Evolutionary conservation across 495 filamentous ascomycete species (phyloP), one percentile per base, ranked within the genome.

Genomic region (Tirmania nivea): DNA sequence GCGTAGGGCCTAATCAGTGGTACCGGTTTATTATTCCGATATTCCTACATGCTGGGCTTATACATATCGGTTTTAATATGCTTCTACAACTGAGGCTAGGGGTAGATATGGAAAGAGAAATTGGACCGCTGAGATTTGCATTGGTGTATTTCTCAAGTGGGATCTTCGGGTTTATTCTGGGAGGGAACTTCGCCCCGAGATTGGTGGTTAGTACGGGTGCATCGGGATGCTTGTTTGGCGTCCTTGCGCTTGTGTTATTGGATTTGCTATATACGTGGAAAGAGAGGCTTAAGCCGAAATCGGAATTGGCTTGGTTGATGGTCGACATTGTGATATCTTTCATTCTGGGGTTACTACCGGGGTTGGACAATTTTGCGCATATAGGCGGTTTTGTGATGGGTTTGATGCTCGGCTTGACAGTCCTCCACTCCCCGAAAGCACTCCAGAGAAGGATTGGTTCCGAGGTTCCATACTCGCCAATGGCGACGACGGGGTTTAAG

Each of bases 361-460:
- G 87, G 8, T 68, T 97, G 47, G 90, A 97, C 70, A 97, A 97
- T 67, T 97, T 97, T 69, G 80, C 83, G 21, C 90, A 97, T 61
- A 94, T 97, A 55, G 90, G 90, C 35, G 90, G 90, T 9, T 95
- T 97, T 63, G 68, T 93, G 51, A 90, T 94, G 80, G 90, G 90
- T 0, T 68, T 97, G 14, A 81, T 80, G 6, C 74, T 95, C 21
- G 90, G 90, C 6, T 70, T 96, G 35, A 86, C 80, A 58, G 68
- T 97, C 47, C 72, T 96, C 60, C 86, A 83, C 58, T 94, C 90
- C 8, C 90, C 90, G 0, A 81, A 83, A 55, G 70, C 76, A 3
- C 75, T 97, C 11, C 77, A 86, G 1, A 73, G 79, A 35, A 78
- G 81, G 31, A 90, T 89, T 35, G 80, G 81, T 21, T 14, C 3